Base-by-base conservation (phyloP, 495 filamentous ascomycete species). In the Penicillium pulvis region DNA sequence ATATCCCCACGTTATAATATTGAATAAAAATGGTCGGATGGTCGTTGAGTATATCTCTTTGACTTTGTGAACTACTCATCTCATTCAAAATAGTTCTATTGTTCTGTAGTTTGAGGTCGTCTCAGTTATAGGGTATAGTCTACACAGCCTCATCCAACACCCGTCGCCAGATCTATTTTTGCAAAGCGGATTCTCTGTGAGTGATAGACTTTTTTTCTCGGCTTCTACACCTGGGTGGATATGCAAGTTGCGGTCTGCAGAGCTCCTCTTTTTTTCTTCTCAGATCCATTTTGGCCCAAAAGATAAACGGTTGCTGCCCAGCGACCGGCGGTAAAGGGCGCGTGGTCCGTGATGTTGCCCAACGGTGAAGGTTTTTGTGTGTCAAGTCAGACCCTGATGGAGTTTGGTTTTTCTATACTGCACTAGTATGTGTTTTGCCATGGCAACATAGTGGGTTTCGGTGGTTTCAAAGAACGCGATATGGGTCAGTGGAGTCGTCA, bases 211-310 rank as follows among this genome's bases (percentile, higher is more conserved):
- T 52, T 16, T 10, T 39, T 17, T 41, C 39, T 41, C 39, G 14
- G 16, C 16, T 41, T 33, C 24, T 28, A 39, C 46, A 46, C 17
- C 47, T 14, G 11, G 35, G 52, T 47, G 50, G 43, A 49, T 35
- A 55, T 58, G 56, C 61, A 70, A 74, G 57, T 74, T 75, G 74
- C 74, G 72, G 74, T 75, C 74, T 75, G 74, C 51, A 49, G 65
- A 39, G n/a, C 48, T 61, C 53, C 62, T 62, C 55, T 63, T 46
- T 33, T 51, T 31, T 31, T 31, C 24, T 41, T 31, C 58, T 42
- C 31, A 57, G 44, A 59, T 56, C 59, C 53, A 44, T 63, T 59
- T 57, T 63, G 26, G 51, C 60, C 62, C 54, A 65, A 64, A 62
- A 16, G 11, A 19, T 56, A 51, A 59, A 63, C 55, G 62, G 66